These are phyloP conservation scores for Penicillium longicatenatum DNA, from an alignment of 495 filamentous ascomycete species.

Conservation along the genomic window DNA sequence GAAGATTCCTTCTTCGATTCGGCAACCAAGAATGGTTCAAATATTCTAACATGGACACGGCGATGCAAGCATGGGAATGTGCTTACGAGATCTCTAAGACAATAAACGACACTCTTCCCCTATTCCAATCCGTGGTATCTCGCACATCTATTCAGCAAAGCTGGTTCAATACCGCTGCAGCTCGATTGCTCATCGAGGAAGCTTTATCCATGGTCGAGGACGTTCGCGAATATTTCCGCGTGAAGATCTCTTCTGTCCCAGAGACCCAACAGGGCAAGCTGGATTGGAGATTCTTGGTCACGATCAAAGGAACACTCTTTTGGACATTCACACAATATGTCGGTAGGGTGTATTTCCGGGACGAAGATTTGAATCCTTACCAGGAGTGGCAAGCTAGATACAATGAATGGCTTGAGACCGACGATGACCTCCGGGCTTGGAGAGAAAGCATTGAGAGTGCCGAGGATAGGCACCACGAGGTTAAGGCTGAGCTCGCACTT, in stretches of 20 bases:
- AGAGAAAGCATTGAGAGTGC: conserved; percentile 5
- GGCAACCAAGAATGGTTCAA: conserved; percentile 21
- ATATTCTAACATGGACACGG: conserved; percentile 20
- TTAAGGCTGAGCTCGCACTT: background rate
- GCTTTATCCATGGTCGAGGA: conserved; percentile 16
- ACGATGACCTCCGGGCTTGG: conserved; percentile 12
- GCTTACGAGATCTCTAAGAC: conserved; percentile 17
- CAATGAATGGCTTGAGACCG: conserved; percentile 9
- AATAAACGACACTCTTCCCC: conserved; percentile 16
- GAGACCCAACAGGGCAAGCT: conserved; percentile 5
- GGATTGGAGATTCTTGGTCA: conserved; percentile 5
- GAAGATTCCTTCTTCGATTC: conserved; percentile 15
- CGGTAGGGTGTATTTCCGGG: conserved; percentile 3
- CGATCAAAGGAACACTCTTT: conserved; percentile 10
- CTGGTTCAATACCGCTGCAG: conserved; percentile 19
- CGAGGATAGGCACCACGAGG: background rate
- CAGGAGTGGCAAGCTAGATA: conserved; percentile 11
- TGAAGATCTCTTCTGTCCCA: conserved; percentile 2
- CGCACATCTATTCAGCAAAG: conserved; percentile 20
- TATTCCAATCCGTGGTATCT: conserved; percentile 20
- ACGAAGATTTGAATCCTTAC: conserved; percentile 15
- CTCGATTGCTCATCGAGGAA: conserved; percentile 12
- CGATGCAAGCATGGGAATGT: conserved; percentile 19
- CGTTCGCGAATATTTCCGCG: conserved; percentile 8
- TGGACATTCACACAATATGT: conserved; percentile 10